Evolutionary conservation across 129 eudicot species (phyloP), one percentile per base, ranked within the genome.

Genomic region (Arctium minus): DNA sequence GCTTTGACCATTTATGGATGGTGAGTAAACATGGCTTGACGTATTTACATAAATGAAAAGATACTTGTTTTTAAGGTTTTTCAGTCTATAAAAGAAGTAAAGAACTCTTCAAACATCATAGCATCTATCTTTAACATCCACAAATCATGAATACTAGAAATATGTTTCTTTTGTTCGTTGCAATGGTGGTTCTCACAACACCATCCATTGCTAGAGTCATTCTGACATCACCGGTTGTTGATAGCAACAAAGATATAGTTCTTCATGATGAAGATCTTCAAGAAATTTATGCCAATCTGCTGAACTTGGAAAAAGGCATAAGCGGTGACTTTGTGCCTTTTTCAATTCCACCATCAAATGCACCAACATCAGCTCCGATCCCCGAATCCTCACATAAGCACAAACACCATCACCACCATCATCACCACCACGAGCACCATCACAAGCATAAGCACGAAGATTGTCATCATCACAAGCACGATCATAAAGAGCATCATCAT

Each of bases 391-490:
- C 80, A 44, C 84, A 79, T 62, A 69, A 79, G 35, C 84, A 79
- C 75, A 72, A 39, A 31, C 86, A 53, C 22, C 56, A 73, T 39
- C 22, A 18, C 31, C 37, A 39, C 18, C 56, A 38, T 33, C 17
- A 72, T 2, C 80, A 82, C 42, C 70, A 5, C 3, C 33, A 67
- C 10, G 36, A 53, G 53, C 71, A 76, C 39, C 65, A 78, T 92
- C 74, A 89, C 94, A 80, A 89, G 90, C 97, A 48, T 3, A 22
- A 56, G 67, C 27, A 56, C 17, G 67, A 6, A 15, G 67, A 46
- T 46, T 15, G 9, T 46, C 56, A 15, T 56, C 36, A 32, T 32
- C 15, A 30, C 33, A 35, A 62, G 68, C 73, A 78, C 75, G 70
- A 40, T 44, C 75, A 70, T 70, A 44, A 82, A 2, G 50, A 83